These are phyloP conservation scores for Carallia brachiata DNA, from an alignment of 345 rosid genomes.

Conservation along the genomic window DNA sequence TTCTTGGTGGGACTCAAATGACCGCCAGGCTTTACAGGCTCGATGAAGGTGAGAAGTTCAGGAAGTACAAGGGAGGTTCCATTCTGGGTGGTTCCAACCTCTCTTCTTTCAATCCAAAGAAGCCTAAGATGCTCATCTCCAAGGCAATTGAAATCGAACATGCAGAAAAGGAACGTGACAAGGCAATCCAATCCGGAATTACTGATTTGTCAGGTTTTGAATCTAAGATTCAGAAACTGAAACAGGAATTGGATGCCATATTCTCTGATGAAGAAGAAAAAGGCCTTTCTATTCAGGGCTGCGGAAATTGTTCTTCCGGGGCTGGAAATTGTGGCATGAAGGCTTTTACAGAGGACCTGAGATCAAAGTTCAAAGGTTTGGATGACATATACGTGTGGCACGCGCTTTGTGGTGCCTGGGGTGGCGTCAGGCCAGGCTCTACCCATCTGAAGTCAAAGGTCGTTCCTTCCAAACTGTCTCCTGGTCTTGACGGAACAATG, in stretches of 20 bases:
- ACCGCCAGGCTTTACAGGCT: conserved; percentile 64
- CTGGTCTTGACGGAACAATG: conserved; percentile 66
- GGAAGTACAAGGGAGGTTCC: conserved; percentile 56
- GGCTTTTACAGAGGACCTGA: conserved; percentile 67
- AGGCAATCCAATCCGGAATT: conserved; percentile 39
- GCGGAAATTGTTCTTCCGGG: conserved; percentile 28
- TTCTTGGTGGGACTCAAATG: conserved; percentile 90
- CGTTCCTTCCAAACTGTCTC: conserved; percentile 42
- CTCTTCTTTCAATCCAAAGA: conserved; percentile 50
- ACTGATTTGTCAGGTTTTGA: conserved; percentile 33
- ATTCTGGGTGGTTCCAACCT: conserved; percentile 38
- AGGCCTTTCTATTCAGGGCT: background rate
- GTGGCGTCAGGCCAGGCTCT: conserved; percentile 68
- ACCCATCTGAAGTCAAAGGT: conserved; percentile 50
- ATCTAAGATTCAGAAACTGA: conserved; percentile 38
- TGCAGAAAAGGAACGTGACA: conserved; percentile 48
- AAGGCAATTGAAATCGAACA: conserved; percentile 74
- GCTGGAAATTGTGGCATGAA: conserved; percentile 40
- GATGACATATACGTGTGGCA: conserved; percentile 86
- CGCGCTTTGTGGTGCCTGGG: conserved; percentile 91
- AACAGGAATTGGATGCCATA: conserved; percentile 48
- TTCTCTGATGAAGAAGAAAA: conserved; percentile 33
- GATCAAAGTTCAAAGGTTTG: conserved; percentile 52
- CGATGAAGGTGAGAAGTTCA: conserved; percentile 67
- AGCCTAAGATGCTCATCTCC: conserved; percentile 63